These are phyloP conservation scores for Populus alba DNA, from an alignment of 345 rosid species.

Conservation along the genomic window DNA sequence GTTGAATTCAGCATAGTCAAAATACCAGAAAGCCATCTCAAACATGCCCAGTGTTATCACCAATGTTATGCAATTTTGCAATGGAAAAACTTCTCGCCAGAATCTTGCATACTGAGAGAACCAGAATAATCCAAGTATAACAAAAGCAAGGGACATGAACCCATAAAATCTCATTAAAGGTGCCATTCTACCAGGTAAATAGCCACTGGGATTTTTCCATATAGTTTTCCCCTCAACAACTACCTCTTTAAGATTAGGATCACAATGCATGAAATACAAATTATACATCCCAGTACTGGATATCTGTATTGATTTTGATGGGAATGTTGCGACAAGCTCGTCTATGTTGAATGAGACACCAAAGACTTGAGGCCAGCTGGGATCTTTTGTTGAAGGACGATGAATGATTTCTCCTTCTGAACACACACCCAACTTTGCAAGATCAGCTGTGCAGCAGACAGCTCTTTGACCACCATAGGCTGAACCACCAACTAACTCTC, in stretches of 20 bases:
- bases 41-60: slow-evolving; percentile 90
- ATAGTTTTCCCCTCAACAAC: slow-evolving; percentile 76
- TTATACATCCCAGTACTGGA: slow-evolving; percentile 92
- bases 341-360: slow-evolving; percentile 52
- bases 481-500: slow-evolving; percentile 86
- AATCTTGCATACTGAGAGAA: slow-evolving; percentile 88
- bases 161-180: slow-evolving; percentile 88
- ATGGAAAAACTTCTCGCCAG: slow-evolving; percentile 87
- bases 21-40: slow-evolving; percentile 98
- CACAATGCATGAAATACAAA: slow-evolving; percentile 86
- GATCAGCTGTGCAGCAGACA: slow-evolving; percentile 85
- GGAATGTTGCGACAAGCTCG: slow-evolving; percentile 50
- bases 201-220: slow-evolving; percentile 93
- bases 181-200: slow-evolving; percentile 95
- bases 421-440: slow-evolving; percentile 84
- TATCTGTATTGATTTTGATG: slow-evolving; percentile 51
- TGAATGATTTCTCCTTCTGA: slow-evolving; percentile 66
- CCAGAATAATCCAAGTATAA: slow-evolving; percentile 85
- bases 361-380: slow-evolving; percentile 74
- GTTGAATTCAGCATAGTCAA: slow-evolving; percentile 84
- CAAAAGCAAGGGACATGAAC: slow-evolving; percentile 84
- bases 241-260: slow-evolving; percentile 59
- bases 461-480: slow-evolving; percentile 99
- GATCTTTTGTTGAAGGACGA: slow-evolving; percentile 64
- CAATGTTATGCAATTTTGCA: slow-evolving; percentile 82